A percentile compares a stretch with the other conserved stretches of the same genome.
These are phyloP conservation scores for Leptographium wingfieldii DNA, from an alignment of 2,329 filamentous ascomycete species.

Conservation along the genomic window DNA sequence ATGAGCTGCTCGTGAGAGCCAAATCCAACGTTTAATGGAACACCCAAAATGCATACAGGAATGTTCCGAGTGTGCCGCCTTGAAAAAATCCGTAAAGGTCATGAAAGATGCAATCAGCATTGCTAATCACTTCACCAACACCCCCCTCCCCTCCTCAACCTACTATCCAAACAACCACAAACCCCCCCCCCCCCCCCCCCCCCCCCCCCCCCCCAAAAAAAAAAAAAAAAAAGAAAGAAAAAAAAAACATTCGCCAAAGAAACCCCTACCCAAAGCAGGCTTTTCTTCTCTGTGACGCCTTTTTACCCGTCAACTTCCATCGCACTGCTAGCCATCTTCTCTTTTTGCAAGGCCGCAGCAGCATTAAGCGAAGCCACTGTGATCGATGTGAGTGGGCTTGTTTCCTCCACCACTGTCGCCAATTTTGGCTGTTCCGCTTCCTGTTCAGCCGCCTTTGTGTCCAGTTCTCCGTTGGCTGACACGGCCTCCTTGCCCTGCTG, in stretches of 20 bases:
- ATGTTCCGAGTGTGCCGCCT: background rate
- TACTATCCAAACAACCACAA: too few relatives aligned
- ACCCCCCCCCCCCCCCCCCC: too few relatives aligned
- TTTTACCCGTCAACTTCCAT: conserved; percentile 9
- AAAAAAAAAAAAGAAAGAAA: conserved; percentile 1
- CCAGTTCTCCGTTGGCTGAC: background rate
- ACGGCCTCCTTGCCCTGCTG: background rate
- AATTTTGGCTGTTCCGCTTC: background rate
- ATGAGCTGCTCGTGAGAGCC: conserved; percentile 1
- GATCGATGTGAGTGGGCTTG: background rate
- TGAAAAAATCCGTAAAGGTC: conserved; percentile 7
- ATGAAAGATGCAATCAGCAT: conserved; percentile 2
- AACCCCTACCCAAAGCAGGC: background rate
- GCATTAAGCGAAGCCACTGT: background rate
- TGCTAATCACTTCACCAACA: background rate
- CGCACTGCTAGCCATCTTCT: background rate
- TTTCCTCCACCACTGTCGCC: background rate
- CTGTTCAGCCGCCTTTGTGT: background rate
- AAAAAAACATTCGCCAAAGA: conserved; percentile 1
- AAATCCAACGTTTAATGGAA: conserved; percentile 2
- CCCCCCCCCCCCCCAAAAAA: too few relatives aligned
- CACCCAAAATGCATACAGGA: background rate
- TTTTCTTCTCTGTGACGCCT: background rate
- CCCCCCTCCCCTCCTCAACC: background rate
- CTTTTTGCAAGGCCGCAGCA: background rate